phyloP scores from a whole-genome alignment of 441 rosid genomes.

The Populus hybrid region DNA sequence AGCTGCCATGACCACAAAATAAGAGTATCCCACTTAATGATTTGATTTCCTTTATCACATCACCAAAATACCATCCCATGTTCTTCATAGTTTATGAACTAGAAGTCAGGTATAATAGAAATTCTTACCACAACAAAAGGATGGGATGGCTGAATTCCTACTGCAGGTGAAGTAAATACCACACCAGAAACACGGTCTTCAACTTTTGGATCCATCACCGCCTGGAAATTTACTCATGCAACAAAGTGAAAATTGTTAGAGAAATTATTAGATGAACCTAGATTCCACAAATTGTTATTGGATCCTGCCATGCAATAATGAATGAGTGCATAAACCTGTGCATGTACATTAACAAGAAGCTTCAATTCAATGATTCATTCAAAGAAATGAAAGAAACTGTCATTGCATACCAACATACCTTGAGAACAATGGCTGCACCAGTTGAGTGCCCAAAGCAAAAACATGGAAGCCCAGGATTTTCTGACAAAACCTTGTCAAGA shows the following conservation, averaged over 20 bases:
- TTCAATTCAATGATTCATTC: neutral
- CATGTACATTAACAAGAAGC: neutral
- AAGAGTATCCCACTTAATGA: neutral
- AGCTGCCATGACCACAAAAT: constrained; percentile 32
- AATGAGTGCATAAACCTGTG: neutral
- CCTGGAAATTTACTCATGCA: constrained; percentile 34
- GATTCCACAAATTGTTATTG: neutral
- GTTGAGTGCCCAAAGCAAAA: constrained; percentile 94
- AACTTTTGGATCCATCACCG: constrained; percentile 70
- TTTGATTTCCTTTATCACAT: neutral
- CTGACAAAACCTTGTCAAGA: constrained; percentile 59
- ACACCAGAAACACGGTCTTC: constrained; percentile 59
- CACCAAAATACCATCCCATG: neutral
- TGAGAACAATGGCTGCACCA: constrained; percentile 79
- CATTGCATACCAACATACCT: constrained; percentile 35
- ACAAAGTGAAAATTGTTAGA: neutral
- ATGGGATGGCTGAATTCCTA: constrained; percentile 93
- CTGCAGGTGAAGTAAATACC: constrained; percentile 84
- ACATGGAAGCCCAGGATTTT: constrained; percentile 74
- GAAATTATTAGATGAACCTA: neutral
- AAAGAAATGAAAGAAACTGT: neutral
- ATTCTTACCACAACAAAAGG: constrained; percentile 59
- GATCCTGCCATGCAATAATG: neutral
- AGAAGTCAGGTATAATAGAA: neutral
- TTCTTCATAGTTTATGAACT: neutral